Evolutionary conservation across 306 rosid species (phyloP).

Genomic region (Medicago truncatula): DNA sequence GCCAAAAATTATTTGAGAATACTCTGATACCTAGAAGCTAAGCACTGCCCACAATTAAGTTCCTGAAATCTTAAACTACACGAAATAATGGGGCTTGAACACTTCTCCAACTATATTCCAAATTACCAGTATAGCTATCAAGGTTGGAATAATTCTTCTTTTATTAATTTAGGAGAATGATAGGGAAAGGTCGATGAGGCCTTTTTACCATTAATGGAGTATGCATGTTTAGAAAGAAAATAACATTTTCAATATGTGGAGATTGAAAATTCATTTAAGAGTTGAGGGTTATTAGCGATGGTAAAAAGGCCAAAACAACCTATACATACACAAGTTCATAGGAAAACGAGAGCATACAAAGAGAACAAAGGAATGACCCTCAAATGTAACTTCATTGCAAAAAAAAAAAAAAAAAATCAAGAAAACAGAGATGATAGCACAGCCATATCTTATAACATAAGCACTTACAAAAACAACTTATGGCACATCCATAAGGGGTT

Average conservation of each 20-base stretch:
- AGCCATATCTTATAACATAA: neutral
- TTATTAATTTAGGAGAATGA: neutral
- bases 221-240: neutral
- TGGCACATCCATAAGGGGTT: neutral
- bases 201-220: too few species aligned
- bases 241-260: neutral
- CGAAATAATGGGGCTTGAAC: neutral
- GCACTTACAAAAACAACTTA: neutral
- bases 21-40: too few species aligned
- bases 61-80: too few species aligned
- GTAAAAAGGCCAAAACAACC: constrained; percentile 2
- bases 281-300: neutral
- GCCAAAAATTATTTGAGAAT: too few species aligned
- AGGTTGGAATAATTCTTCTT: neutral
- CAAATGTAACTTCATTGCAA: too few species aligned
- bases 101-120: neutral
- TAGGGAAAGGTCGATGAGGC: neutral
- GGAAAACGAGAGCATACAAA: too few species aligned
- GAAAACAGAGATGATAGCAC: too few species aligned
- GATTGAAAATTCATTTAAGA: neutral
- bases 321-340: neutral
- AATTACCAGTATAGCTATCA: neutral
- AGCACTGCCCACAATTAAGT: too few species aligned
- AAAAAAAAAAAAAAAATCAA: too few species aligned
- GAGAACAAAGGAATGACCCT: too few species aligned